Conservation (phyloP, 2,329 filamentous ascomycete genomes). For the Venturia pyrina region DNA sequence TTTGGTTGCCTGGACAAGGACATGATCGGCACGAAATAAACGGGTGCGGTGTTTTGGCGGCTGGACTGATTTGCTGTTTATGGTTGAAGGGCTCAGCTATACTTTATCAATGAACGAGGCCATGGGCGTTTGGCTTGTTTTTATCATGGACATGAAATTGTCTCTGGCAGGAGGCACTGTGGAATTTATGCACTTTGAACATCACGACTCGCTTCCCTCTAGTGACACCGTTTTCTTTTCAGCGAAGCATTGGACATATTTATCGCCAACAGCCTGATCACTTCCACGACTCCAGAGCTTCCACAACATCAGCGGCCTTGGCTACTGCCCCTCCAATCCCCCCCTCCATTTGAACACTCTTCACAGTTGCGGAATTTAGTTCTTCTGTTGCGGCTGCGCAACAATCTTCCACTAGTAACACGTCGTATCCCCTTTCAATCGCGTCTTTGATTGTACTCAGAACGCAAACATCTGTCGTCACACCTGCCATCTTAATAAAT, state of each 20-base stretch:
- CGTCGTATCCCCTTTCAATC: slow-evolving; percentile 46
- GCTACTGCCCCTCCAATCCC: slow-evolving; percentile 20
- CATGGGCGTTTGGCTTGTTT: neutral
- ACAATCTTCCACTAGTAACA: slow-evolving; percentile 41
- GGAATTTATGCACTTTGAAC: neutral
- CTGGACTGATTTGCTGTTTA: neutral
- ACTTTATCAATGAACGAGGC: neutral
- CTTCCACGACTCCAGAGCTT: neutral
- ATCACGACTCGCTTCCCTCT: neutral
- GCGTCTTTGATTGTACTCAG: slow-evolving; percentile 46
- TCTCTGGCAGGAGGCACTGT: neutral
- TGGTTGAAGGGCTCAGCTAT: neutral
- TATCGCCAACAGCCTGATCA: neutral
- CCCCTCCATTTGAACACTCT: slow-evolving; percentile 36
- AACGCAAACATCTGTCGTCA: slow-evolving; percentile 48
- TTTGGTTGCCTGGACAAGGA: neutral
- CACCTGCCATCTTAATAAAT: slow-evolving; percentile 31
- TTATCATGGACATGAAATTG: neutral
- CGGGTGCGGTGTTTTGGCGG: neutral
- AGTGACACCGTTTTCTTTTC: too few species aligned
- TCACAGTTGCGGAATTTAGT: slow-evolving; percentile 31
- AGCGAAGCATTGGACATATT: too few species aligned
- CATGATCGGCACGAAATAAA: neutral
- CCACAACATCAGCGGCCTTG: slow-evolving; percentile 13
- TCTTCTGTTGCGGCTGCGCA: slow-evolving; percentile 32